Percentiles rank a stretch among this genome's conserved stretches.
Evolutionary conservation across 2,329 filamentous ascomycete genomes (phyloP).

Genomic region (Zymoseptoria ardabiliae): DNA sequence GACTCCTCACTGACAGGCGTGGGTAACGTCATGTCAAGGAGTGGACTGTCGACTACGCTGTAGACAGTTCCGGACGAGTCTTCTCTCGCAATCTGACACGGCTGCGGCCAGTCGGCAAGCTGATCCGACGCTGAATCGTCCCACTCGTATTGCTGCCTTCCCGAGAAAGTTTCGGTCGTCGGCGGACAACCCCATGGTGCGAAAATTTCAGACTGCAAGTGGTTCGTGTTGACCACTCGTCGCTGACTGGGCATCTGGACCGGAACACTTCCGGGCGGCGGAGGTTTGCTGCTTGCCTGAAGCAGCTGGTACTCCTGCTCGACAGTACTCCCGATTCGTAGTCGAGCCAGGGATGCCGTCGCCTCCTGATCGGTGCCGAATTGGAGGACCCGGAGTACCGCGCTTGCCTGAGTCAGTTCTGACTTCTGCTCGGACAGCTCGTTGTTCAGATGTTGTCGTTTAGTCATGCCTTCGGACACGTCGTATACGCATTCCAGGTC

Average conservation of each 20-base stretch:
- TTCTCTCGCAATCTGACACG: not conserved
- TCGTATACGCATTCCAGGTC: slow-evolving; percentile 15
- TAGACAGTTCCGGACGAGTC: not conserved
- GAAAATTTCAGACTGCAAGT: not conserved
- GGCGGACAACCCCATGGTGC: not conserved
- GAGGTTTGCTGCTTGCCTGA: not conserved
- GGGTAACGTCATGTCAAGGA: not conserved
- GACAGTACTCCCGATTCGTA: slow-evolving; percentile 17
- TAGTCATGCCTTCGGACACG: slow-evolving; percentile 18
- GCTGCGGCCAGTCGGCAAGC: not conserved
- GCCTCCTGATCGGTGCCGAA: slow-evolving; percentile 16
- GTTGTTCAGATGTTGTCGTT: slow-evolving; percentile 15
- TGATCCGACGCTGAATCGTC: not conserved
- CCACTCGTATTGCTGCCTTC: not conserved
- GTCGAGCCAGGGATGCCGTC: slow-evolving; percentile 14
- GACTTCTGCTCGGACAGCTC: slow-evolving; percentile 10
- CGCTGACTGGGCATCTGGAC: too few species aligned
- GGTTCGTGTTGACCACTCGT: not conserved
- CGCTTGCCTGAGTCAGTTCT: slow-evolving; percentile 10
- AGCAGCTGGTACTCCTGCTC: slow-evolving; percentile 3
- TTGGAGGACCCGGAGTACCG: slow-evolving; percentile 13
- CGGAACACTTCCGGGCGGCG: too few species aligned
- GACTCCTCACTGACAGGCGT: not conserved
- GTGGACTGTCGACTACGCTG: not conserved
- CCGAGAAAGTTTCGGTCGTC: not conserved